These are phyloP conservation scores for Colletotrichum caudatum DNA, from an alignment of 2,329 filamentous ascomycete genomes.

Conservation along the genomic window DNA sequence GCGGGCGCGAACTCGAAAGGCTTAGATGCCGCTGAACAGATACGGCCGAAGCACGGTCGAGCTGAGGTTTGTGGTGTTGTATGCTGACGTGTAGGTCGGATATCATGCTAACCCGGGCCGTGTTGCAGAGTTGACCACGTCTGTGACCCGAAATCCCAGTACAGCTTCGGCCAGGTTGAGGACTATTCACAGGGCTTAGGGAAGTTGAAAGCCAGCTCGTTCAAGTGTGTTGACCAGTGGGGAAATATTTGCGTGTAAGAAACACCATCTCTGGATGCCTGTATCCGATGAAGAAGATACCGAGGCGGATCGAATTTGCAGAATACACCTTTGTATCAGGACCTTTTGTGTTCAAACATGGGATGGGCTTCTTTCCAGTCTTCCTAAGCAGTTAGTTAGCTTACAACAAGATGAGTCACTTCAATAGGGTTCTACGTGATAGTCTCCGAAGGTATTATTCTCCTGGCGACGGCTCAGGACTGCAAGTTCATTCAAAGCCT, in stretches of 20 bases:
- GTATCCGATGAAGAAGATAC: neutral
- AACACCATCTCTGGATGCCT: neutral
- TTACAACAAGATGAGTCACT: neutral
- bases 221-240: neutral
- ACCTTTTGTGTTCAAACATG: neutral
- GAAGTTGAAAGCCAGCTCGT: neutral
- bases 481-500: conserved; percentile 15
- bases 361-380: too few relatives aligned
- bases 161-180: neutral
- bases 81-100: too few relatives aligned
- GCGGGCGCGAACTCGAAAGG: neutral
- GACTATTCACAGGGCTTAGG: neutral
- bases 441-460: too few relatives aligned
- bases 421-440: too few relatives aligned
- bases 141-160: neutral
- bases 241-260: neutral
- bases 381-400: neutral
- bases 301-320: neutral
- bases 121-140: neutral
- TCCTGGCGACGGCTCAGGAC: neutral
- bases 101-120: neutral
- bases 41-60: neutral
- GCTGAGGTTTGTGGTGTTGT: neutral
- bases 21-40: neutral
- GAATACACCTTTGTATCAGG: neutral